Conservation (phyloP, 345 rosid species). For the Camelina laxa region DNA sequence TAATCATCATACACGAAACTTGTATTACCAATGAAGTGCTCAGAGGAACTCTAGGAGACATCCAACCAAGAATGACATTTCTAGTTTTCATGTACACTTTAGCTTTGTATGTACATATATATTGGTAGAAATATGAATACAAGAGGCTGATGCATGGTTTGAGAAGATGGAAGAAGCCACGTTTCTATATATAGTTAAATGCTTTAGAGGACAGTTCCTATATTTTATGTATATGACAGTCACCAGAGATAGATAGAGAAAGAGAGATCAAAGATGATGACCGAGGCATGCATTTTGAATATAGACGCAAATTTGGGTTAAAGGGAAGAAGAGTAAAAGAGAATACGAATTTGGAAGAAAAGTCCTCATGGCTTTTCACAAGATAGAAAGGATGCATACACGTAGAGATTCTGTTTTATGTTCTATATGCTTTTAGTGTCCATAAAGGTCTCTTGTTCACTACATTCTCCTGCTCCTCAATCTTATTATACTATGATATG, state of each 20-base stretch:
- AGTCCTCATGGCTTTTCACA: slow-evolving; percentile 32
- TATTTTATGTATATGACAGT: neutral
- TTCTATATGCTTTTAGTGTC: slow-evolving; percentile 1
- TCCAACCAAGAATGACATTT: slow-evolving; percentile 13
- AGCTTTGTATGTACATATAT: neutral
- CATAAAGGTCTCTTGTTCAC: slow-evolving; percentile 11
- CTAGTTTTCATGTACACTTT: neutral
- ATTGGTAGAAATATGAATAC: too few relatives aligned
- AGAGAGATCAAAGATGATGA: slow-evolving; percentile 6
- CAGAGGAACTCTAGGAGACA: too few relatives aligned
- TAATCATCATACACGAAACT: neutral
- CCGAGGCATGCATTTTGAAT: slow-evolving; percentile 27
- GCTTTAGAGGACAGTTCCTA: neutral
- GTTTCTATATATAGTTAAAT: slow-evolving; percentile 7
- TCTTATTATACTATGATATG: neutral
- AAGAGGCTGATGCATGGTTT: neutral
- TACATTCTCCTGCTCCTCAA: slow-evolving; percentile 1
- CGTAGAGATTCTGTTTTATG: slow-evolving; percentile 25
- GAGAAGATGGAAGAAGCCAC: slow-evolving; percentile 13
- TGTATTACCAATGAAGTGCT: neutral
- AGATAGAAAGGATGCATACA: slow-evolving; percentile 25
- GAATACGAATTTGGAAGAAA: slow-evolving; percentile 30
- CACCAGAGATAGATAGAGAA: neutral
- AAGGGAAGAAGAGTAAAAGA: slow-evolving; percentile 31
- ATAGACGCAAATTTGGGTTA: slow-evolving; percentile 36